Evolutionary conservation across 257 asterid genomes (phyloP).

Genomic region (Vinca minor): DNA sequence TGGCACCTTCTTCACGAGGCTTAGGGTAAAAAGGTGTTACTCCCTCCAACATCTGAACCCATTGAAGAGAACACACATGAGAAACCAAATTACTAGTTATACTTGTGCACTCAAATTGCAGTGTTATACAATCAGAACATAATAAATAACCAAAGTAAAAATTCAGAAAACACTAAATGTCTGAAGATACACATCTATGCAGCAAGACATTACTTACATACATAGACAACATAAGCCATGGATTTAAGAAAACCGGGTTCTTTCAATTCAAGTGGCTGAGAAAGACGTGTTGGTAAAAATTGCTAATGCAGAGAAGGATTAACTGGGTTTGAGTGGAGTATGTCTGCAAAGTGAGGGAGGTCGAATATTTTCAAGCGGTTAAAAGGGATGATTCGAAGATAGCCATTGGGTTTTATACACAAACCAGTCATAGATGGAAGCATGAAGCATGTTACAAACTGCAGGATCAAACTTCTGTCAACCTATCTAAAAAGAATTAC

Average conservation of each 20-base stretch:
- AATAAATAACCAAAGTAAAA: background rate
- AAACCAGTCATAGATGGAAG: background rate
- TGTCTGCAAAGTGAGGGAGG: background rate
- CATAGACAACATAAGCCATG: background rate
- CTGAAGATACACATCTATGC: background rate
- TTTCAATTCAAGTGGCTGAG: background rate
- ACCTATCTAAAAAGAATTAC: background rate
- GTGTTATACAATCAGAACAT: background rate
- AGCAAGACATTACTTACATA: background rate
- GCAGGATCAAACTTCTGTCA: background rate
- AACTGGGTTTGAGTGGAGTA: background rate
- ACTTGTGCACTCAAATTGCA: background rate
- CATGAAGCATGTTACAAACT: background rate
- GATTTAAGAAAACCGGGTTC: background rate
- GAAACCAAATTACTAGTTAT: background rate
- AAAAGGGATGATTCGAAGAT: background rate
- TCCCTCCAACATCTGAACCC: slow-evolving; percentile 83
- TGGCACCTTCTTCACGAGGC: slow-evolving; percentile 59
- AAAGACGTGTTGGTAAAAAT: background rate
- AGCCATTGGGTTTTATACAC: background rate
- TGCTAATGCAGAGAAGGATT: background rate
- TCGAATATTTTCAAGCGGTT: background rate
- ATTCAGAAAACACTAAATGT: background rate
- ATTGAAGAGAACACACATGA: slow-evolving; percentile 7
- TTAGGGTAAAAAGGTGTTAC: slow-evolving; percentile 65